phyloP scores from a whole-genome alignment of 2,329 filamentous ascomycete species.

The Leptographium radiaticola region DNA sequence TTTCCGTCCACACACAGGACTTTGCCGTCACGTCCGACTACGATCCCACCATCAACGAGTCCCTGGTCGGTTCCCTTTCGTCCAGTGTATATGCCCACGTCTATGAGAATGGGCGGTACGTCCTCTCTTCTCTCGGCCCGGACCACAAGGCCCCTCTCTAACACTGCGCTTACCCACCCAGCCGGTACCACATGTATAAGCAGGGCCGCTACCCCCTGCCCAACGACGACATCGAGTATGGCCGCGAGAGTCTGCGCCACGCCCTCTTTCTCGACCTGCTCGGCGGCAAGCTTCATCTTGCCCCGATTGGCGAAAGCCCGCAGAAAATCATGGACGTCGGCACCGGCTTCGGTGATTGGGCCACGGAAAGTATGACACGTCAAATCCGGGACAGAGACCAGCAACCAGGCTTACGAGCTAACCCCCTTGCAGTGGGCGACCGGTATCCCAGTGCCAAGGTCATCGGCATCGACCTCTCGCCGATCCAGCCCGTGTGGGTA shows the following conservation, averaged over 20 bases:
- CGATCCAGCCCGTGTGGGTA: conserved; percentile 30
- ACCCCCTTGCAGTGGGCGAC: conserved; percentile 26
- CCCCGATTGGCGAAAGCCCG: conserved; percentile 29
- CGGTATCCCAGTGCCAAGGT: conserved; percentile 29
- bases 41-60: conserved; percentile 21
- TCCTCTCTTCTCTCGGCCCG: neutral
- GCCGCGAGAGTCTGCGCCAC: conserved; percentile 35
- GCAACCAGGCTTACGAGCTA: neutral
- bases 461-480: conserved; percentile 30
- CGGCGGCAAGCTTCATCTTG: conserved; percentile 25
- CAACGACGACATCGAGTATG: conserved; percentile 38
- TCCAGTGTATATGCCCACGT: conserved; percentile 24
- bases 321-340: conserved; percentile 38
- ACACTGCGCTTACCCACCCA: conserved; percentile 9
- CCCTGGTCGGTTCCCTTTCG: conserved; percentile 24
- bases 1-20: conserved; percentile 8
- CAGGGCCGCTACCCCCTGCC: conserved; percentile 35
- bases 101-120: conserved; percentile 25
- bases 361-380: conserved; percentile 30
- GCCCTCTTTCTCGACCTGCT: conserved; percentile 33
- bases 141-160: neutral
- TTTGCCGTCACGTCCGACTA: conserved; percentile 25
- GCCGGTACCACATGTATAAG: conserved; percentile 35
- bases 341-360: conserved; percentile 42
- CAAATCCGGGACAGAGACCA: neutral